Conservation (phyloP, 169 alveolate genomes). For the Miamiensis avidus region DNA sequence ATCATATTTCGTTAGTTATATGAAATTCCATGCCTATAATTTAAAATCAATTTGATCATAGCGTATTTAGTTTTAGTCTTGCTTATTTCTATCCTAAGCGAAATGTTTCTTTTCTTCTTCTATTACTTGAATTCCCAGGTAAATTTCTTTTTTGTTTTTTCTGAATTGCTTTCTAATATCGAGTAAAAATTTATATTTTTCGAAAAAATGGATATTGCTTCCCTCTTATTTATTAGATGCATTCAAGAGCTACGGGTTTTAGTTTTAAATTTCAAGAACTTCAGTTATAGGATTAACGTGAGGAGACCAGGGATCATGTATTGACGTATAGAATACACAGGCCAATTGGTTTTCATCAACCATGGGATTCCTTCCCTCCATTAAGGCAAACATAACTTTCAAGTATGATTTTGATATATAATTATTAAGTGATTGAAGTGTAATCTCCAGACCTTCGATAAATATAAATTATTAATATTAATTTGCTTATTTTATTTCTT, state of each 20-base stretch:
- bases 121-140: conserved; percentile 32
- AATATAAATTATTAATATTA: background rate
- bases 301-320: conserved; percentile 34
- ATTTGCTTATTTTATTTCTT: too few species aligned
- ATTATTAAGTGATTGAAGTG: conserved; percentile 19
- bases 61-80: background rate
- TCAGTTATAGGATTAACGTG: conserved; percentile 16
- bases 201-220: conserved; percentile 27
- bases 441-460: background rate
- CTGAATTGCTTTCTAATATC: conserved; percentile 9
- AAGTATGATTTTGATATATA: conserved; percentile 43
- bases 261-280: background rate
- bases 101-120: conserved; percentile 6
- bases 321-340: conserved; percentile 34
- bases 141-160: conserved; percentile 34
- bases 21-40: background rate
- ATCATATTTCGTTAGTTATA: background rate
- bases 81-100: background rate
- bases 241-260: conserved; percentile 20
- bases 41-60: background rate
- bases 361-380: conserved; percentile 24
- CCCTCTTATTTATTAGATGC: conserved; percentile 39
- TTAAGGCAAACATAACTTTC: conserved; percentile 25
- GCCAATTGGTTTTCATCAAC: conserved; percentile 33
- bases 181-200: conserved; percentile 37